Percentiles rank a stretch among this genome's conserved stretches.
phyloP scores from a whole-genome alignment of 2,329 filamentous ascomycete genomes.

The Trichoderma harzianum region DNA sequence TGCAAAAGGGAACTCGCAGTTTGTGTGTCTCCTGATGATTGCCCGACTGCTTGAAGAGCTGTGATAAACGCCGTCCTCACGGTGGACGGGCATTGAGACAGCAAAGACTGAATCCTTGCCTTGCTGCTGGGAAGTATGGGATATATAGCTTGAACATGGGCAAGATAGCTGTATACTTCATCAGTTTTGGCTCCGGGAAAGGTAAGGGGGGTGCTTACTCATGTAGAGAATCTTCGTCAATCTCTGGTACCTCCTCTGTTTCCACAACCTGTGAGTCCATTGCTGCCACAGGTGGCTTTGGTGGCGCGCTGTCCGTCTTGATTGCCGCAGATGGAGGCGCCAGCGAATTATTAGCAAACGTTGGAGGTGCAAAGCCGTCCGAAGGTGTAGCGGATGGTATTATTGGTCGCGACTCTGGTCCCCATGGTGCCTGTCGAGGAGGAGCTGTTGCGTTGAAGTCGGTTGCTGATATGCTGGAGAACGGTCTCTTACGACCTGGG shows the following conservation, averaged over 20 bases:
- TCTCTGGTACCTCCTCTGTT: constrained; percentile 32
- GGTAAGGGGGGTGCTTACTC: constrained; percentile 35
- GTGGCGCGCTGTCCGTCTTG: constrained; percentile 36
- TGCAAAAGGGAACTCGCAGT: constrained; percentile 46
- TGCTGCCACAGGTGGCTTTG: constrained; percentile 34
- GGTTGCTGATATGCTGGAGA: constrained; percentile 45
- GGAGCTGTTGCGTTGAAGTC: constrained; percentile 40
- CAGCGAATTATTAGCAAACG: constrained; percentile 41
- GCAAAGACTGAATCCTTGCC: constrained; percentile 50
- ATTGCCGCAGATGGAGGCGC: constrained; percentile 44
- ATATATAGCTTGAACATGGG: constrained; percentile 62
- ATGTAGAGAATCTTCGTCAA: constrained; percentile 45
- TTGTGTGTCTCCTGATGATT: constrained; percentile 41
- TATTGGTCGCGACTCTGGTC: constrained; percentile 45
- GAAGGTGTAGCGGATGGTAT: constrained; percentile 40
- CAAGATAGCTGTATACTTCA: constrained; percentile 52
- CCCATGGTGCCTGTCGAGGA: constrained; percentile 45
- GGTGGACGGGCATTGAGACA: constrained; percentile 53
- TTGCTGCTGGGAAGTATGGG: constrained; percentile 61
- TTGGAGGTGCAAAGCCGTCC: constrained; percentile 28
- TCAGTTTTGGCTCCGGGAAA: neutral
- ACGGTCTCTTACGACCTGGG: constrained; percentile 44
- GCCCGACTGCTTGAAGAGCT: constrained; percentile 56
- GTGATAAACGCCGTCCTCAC: constrained; percentile 63
- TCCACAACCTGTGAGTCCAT: constrained; percentile 37